Percentiles rank a stretch among this genome's conserved stretches.
Evolutionary conservation across 495 filamentous ascomycete genomes (phyloP).

Genomic region (Penicillium daleae): DNA sequence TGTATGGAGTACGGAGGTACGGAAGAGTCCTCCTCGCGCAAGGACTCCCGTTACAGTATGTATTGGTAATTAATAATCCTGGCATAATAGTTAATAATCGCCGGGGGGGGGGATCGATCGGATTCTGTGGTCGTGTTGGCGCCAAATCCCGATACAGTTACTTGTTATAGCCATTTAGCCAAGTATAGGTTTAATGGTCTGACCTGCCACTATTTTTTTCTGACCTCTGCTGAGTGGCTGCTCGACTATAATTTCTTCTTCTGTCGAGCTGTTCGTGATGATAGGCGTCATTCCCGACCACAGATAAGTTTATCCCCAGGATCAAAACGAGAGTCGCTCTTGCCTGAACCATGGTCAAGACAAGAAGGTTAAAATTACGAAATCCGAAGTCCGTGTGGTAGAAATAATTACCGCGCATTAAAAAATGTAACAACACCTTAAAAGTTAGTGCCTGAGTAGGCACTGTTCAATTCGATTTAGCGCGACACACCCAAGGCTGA

Average conservation of each 20-base stretch:
- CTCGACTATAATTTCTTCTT: constrained; percentile 8
- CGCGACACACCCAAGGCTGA: not conserved
- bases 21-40: too few relatives aligned
- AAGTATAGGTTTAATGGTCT: constrained; percentile 13
- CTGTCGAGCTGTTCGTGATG: constrained; percentile 1
- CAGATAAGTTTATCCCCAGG: not conserved
- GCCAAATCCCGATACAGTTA: constrained; percentile 19
- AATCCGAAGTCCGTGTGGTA: constrained; percentile 12
- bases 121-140: constrained; percentile 20
- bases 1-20: too few relatives aligned
- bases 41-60: not conserved
- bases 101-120: constrained; percentile 7
- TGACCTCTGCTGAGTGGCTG: not conserved
- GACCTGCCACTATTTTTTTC: not conserved
- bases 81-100: too few relatives aligned
- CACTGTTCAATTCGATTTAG: not conserved
- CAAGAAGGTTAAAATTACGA: constrained; percentile 1
- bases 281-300: not conserved
- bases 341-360: constrained; percentile 11
- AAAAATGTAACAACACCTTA: not conserved
- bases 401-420: not conserved
- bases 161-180: not conserved
- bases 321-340: constrained; percentile 14
- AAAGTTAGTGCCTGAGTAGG: not conserved
- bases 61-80: constrained; percentile 18